These are phyloP conservation scores for Kazachstania bromeliacearum DNA, from an alignment of 805 yeast species.

Conservation along the genomic window DNA sequence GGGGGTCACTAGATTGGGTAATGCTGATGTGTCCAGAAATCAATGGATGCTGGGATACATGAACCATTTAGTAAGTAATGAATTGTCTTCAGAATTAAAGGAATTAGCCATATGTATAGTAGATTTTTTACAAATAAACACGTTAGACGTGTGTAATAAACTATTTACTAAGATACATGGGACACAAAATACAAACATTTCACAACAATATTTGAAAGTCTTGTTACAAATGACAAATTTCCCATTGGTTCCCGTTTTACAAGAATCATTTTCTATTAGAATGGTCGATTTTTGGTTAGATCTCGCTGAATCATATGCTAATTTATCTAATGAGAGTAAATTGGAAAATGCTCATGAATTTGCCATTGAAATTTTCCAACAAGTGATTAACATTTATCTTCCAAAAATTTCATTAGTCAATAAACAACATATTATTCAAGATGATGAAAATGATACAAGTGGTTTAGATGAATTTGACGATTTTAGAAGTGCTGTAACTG, in stretches of 20 bases:
- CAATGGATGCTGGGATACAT: slow-evolving; percentile 29
- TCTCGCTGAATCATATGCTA: slow-evolving; percentile 43
- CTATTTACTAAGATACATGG: slow-evolving; percentile 18
- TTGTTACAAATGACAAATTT: slow-evolving; percentile 45
- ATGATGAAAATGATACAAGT: slow-evolving; percentile 18
- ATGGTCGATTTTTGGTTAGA: slow-evolving; percentile 65
- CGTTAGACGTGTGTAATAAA: slow-evolving; percentile 27
- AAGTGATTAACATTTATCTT: slow-evolving; percentile 59
- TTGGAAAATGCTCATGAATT: slow-evolving; percentile 25
- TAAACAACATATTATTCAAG: slow-evolving; percentile 31
- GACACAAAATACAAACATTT: slow-evolving; percentile 4
- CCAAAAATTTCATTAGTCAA: slow-evolving; percentile 44
- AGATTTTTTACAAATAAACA: slow-evolving; percentile 26
- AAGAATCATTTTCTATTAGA: slow-evolving; percentile 47
- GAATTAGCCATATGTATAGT: slow-evolving; percentile 27
- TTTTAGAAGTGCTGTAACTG: slow-evolving; percentile 68
- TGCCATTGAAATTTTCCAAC: slow-evolving; percentile 35
- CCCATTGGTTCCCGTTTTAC: slow-evolving; percentile 47
- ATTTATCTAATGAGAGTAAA: slow-evolving; percentile 30
- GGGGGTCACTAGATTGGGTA: slow-evolving; percentile 20
- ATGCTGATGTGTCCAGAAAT: slow-evolving; percentile 15
- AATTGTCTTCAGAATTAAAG: slow-evolving; percentile 24
- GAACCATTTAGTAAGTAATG: slow-evolving; percentile 26
- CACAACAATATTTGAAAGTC: slow-evolving; percentile 36
- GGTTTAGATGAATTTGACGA: slow-evolving; percentile 44